Evolutionary conservation across 495 filamentous ascomycete genomes (phyloP), one percentile per base, ranked within the genome.

Genomic region (Hypoxylon lenormandii): DNA sequence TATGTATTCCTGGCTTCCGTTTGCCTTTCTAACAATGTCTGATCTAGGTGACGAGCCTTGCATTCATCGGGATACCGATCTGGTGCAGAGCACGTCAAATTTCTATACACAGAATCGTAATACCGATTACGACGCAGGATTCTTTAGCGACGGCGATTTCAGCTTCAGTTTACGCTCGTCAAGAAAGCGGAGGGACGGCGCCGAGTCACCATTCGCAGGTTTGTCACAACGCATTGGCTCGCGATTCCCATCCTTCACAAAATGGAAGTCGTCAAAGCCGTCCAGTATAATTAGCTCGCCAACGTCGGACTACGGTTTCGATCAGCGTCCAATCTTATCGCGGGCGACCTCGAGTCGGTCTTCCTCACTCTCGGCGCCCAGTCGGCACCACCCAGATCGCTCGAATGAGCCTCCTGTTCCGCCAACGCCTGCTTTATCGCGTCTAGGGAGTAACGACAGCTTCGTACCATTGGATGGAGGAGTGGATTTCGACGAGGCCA

Each of bases 241-340:
- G 2, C 85, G 87, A 54, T 89, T 95, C 57, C 89, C 91, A 2
- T 92, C 89, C 33, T 82, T 95, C 49, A 86, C 89, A 0, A 86
- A 85, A 16, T 89, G 87, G 73, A 88, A 86, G 81, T 85, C 83
- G 42, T 81, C 86, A 15, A 87, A 82, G 69, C 79, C 84, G 52
- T 74, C 75, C 18, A 82, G 72, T 51, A 77, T 75, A 75, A 82
- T 76, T 71, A 83, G 77, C 26, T 82, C 79, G 30, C 79, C 78
- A 2, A 81, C 77, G 33, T 84, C 82, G 1, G 83, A 81, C 73
- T 82, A 74, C 40, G 79, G 76, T 56, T 82, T 80, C 51, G 81
- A 80, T 19, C 74, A 70, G 5, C 80, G 72, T 18, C 73, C 76
- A 0, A 73, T 70, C 55, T 74, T 81, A 37, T 84, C 83, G 5